Evolutionary conservation across 768 basidiomycete genomes (phyloP), one percentile per base, ranked within the genome.

Genomic region (Boletales sp.): DNA sequence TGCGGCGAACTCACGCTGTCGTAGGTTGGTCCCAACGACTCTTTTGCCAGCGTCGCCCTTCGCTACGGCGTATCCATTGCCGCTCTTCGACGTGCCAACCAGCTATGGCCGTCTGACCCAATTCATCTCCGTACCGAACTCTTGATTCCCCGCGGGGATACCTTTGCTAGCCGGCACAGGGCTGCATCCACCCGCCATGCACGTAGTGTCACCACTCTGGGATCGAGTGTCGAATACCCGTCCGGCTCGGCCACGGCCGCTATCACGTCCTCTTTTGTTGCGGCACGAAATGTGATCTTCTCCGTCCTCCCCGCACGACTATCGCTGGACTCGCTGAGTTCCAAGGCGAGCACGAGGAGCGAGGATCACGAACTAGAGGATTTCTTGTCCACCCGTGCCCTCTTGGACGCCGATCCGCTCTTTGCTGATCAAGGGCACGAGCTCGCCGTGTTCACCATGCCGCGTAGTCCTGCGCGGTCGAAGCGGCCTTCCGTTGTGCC

Each of bases 21-120:
- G 18, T 59, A 90, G 94, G 75, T 97, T 36, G 70, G 75, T 45
- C 72, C 82, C 2, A 77, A 73, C 14, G 94, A 98, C 64, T 88
- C 94, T 10, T 72, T 97, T 29, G 81, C 92, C 14, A 87, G 91
- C 24, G 85, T 98, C 12, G 84, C 95, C 0, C 74, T 98, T 43
- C 90, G 85, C 59, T 97, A 97, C 66, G 91, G 90, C 2, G 86
- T 95, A 47, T 79, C 85, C 15, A 74, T 97, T 46, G 79, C 90
- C 24, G 85, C 87, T 13, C 78, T 99, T 12, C 85, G 94, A 42
- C 78, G 84, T 57, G 84, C 85, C 42, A 99, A 99, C 67, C 90
- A 94, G 56, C 74, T 99, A 8, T 99, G 97, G 97, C 67, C 91
- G 7, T 87, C 90, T 8, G 97, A 98, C 64, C 79, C 91, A 1